phyloP scores from a whole-genome alignment of 768 basidiomycete species.

The Candolleomyces aberdarensis region DNA sequence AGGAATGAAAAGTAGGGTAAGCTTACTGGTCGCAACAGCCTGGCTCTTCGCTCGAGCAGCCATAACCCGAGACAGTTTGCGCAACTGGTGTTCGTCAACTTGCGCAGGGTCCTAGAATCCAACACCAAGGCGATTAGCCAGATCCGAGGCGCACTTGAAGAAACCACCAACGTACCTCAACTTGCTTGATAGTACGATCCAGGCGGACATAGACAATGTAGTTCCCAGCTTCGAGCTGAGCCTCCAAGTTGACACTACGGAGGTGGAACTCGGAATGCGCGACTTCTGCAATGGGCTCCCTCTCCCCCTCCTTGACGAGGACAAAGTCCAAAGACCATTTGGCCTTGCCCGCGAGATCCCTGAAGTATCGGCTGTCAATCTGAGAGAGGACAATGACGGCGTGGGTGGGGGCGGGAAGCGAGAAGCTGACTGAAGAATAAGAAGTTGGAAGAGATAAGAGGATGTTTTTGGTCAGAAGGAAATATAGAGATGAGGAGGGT shows the following conservation, averaged over 20 bases:
- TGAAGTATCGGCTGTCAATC: conserved; percentile 47
- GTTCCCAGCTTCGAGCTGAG: conserved; percentile 37
- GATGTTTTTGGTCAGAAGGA: not conserved
- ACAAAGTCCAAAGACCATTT: conserved; percentile 50
- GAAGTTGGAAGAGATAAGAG: not conserved
- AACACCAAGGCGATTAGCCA: not conserved
- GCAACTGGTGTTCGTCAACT: conserved; percentile 31
- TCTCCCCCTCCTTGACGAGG: conserved; percentile 45
- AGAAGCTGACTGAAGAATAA: conserved; percentile 40
- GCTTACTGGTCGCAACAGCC: conserved; percentile 45
- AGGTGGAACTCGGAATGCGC: conserved; percentile 32
- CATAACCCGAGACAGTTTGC: conserved; percentile 38
- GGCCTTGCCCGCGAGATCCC: conserved; percentile 40
- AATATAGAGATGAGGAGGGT: not conserved
- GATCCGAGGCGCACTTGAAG: not conserved
- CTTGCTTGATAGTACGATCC: conserved; percentile 23
- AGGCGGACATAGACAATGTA: conserved; percentile 44
- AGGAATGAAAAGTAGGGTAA: not conserved
- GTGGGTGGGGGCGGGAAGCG: conserved; percentile 34
- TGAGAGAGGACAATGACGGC: conserved; percentile 54
- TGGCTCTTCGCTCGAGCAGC: conserved; percentile 44
- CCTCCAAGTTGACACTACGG: conserved; percentile 41
- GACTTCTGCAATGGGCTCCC: conserved; percentile 34
- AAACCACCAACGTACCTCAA: conserved; percentile 16
- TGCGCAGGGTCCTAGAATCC: conserved; percentile 15